phyloP scores from a whole-genome alignment of 2,329 filamentous ascomycete species.

The Alternaria incomplexa region DNA sequence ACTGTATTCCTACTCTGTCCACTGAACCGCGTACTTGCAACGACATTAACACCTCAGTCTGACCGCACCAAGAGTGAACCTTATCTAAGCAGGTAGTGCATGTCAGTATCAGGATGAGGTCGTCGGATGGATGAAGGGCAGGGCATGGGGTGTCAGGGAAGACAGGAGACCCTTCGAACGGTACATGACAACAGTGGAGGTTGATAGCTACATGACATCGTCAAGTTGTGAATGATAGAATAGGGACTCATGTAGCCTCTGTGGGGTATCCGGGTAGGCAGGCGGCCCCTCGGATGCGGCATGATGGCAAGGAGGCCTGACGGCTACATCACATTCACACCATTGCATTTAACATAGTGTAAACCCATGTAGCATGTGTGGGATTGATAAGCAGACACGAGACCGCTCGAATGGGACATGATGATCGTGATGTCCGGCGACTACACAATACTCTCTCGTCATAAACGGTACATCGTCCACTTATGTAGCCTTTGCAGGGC shows the following conservation, averaged over 20 bases:
- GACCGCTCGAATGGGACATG: not conserved
- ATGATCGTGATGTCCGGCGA: not conserved
- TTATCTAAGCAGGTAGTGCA: not conserved
- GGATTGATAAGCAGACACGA: rapidly evolving
- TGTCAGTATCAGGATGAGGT: not conserved
- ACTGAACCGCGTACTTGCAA: not conserved
- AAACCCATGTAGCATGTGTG: not conserved
- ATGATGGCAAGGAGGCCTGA: not conserved
- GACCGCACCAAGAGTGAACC: not conserved
- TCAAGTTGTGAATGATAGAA: not conserved
- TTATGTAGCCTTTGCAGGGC: rapidly evolving
- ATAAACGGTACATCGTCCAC: not conserved
- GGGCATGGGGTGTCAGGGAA: not conserved
- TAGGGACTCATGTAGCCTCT: not conserved
- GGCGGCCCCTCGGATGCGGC: not conserved
- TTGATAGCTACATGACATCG: not conserved
- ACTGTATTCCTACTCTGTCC: not conserved
- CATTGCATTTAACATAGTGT: not conserved
- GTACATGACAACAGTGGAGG: not conserved
- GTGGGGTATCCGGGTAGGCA: not conserved
- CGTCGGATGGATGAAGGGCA: not conserved
- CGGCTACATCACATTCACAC: not conserved
- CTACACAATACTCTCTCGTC: not conserved
- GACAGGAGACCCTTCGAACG: not conserved
- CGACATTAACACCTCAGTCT: not conserved